phyloP scores from a whole-genome alignment of 169 alveolate species.

The Plasmodium sp. region DNA sequence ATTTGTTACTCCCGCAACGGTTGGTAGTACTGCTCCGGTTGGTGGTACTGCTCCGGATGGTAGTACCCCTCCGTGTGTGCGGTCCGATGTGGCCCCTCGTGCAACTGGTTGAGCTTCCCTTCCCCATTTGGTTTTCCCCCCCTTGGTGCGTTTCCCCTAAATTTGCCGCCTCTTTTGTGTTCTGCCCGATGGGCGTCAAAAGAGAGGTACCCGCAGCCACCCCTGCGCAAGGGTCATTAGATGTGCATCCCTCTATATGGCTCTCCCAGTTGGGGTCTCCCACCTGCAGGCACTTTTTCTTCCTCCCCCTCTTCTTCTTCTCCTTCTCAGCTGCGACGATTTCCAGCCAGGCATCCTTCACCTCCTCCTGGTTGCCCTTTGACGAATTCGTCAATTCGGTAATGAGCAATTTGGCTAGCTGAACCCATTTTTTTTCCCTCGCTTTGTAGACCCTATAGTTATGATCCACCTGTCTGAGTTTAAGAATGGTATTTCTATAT shows the following conservation, averaged over 20 bases:
- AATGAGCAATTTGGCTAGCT: constrained; percentile 8
- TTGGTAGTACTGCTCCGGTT: not conserved
- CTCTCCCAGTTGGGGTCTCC: not conserved
- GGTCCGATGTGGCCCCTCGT: not conserved
- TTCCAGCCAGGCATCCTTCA: constrained; percentile 47
- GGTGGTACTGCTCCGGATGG: too few relatives aligned
- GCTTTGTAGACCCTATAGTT: constrained; percentile 19
- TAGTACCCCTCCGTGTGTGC: not conserved
- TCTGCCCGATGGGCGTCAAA: not conserved
- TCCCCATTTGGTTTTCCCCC: not conserved
- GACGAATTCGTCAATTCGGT: constrained; percentile 19
- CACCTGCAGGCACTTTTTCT: not conserved
- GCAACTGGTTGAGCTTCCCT: not conserved
- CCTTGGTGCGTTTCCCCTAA: not conserved
- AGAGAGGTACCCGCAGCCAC: not conserved
- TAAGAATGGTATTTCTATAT: constrained; percentile 26
- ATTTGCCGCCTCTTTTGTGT: not conserved
- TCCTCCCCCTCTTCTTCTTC: too few relatives aligned
- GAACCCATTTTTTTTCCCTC: constrained; percentile 45
- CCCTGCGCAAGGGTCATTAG: not conserved
- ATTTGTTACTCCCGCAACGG: not conserved
- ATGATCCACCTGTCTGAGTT: constrained; percentile 8
- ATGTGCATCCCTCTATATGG: not conserved
- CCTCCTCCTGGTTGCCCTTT: not conserved
- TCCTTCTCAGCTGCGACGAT: not conserved